Conservation (phyloP, 2,329 filamentous ascomycete genomes). For the Fusarium sp. region DNA sequence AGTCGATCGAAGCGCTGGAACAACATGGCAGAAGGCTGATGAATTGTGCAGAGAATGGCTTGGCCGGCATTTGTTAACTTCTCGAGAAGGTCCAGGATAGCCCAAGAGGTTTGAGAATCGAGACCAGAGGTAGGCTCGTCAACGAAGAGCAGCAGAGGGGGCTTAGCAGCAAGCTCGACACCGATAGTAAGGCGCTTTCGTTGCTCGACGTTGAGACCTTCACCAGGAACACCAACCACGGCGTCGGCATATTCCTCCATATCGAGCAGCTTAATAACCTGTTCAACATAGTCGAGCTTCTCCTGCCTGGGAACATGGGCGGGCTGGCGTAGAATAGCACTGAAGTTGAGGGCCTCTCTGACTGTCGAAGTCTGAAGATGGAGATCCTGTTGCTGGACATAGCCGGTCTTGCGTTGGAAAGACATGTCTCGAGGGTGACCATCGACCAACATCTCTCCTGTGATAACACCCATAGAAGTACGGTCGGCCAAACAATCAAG, state of each 20-base stretch:
- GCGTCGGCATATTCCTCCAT: slow-evolving; percentile 94
- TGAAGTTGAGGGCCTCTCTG: slow-evolving; percentile 89
- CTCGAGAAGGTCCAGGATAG: slow-evolving; percentile 88
- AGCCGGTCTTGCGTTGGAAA: slow-evolving; percentile 93
- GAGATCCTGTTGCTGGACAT: slow-evolving; percentile 93
- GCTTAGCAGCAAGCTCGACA: slow-evolving; percentile 95
- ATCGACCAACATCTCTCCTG: slow-evolving; percentile 82
- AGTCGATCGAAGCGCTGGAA: slow-evolving; percentile 92
- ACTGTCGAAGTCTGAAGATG: slow-evolving; percentile 89
- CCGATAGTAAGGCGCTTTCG: slow-evolving; percentile 89
- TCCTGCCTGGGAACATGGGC: slow-evolving; percentile 79
- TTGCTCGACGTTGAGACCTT: slow-evolving; percentile 83
- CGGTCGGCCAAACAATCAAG: slow-evolving; percentile 89
- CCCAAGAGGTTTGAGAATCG: slow-evolving; percentile 94
- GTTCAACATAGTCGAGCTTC: slow-evolving; percentile 89
- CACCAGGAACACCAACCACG: slow-evolving; percentile 89
- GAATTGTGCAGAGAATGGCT: slow-evolving; percentile 96
- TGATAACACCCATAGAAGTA: slow-evolving; percentile 89
- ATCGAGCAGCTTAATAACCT: slow-evolving; percentile 90
- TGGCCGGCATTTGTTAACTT: slow-evolving; percentile 91
- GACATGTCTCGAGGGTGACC: slow-evolving; percentile 79
- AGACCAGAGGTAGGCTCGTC: slow-evolving; percentile 97
- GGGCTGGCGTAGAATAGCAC: slow-evolving; percentile 87
- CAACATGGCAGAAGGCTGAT: slow-evolving; percentile 95
- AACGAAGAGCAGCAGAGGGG: slow-evolving; percentile 89